Evolutionary conservation across 2,329 filamentous ascomycete species (phyloP).

Genomic region (Pseudogymnoascus sp.): DNA sequence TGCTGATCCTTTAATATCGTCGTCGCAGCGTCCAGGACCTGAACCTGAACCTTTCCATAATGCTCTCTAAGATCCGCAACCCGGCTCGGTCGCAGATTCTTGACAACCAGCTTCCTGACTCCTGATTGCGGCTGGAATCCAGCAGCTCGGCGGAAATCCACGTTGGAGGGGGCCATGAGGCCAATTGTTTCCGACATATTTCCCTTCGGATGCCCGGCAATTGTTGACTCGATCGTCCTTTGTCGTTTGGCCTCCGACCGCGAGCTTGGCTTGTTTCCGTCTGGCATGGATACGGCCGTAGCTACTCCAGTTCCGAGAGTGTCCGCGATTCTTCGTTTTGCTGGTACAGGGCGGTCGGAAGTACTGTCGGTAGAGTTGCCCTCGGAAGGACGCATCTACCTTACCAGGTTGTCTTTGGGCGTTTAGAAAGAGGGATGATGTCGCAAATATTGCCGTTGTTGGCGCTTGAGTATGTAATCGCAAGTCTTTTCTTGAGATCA

Average conservation of each 20-base stretch:
- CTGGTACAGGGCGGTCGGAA: constrained; percentile 12
- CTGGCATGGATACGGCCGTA: constrained; percentile 12
- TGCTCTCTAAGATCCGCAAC: constrained; percentile 62
- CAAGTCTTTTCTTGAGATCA: no score
- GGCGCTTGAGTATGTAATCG: background rate
- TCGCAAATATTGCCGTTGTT: constrained; percentile 2
- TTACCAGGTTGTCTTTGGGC: constrained; percentile 16
- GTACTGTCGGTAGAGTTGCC: constrained; percentile 18
- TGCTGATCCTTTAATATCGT: constrained; percentile 61
- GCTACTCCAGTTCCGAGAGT: background rate
- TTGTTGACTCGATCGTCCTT: constrained; percentile 1
- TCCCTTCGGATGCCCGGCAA: constrained; percentile 1
- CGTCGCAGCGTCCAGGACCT: constrained; percentile 64
- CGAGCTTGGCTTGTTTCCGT: constrained; percentile 10
- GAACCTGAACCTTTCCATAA: constrained; percentile 64
- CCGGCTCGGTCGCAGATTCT: constrained; percentile 67
- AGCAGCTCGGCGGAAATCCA: background rate
- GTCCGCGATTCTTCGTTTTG: constrained; percentile 19
- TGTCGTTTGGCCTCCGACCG: constrained; percentile 9
- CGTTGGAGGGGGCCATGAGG: background rate
- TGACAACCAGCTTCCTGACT: constrained; percentile 82
- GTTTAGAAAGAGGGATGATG: background rate
- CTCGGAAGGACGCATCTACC: constrained; percentile 26
- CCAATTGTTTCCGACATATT: background rate
- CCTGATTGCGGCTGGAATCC: constrained; percentile 64